Conservation (phyloP, 2,329 filamentous ascomycete species). For the Aspergillus tamarii region DNA sequence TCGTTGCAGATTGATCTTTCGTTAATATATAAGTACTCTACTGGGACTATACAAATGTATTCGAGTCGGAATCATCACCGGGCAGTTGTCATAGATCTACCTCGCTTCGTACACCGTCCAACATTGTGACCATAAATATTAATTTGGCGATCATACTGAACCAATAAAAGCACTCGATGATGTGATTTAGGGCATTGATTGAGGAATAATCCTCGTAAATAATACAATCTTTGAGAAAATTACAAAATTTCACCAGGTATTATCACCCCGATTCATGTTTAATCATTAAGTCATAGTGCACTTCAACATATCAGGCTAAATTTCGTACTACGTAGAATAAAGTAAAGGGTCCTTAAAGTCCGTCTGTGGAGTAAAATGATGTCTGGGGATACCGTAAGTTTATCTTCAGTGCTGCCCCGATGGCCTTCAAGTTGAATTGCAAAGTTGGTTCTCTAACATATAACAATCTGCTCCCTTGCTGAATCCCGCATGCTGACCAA, state of each 20-base stretch:
- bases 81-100: neutral
- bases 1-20: neutral
- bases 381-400: neutral
- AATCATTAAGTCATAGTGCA: neutral
- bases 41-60: neutral
- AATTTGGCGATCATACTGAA: neutral
- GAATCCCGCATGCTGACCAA: neutral
- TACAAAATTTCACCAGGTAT: neutral
- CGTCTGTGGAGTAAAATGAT: neutral
- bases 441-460: too few relatives aligned
- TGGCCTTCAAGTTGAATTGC: neutral
- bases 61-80: neutral
- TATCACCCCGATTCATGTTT: neutral
- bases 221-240: neutral
- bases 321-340: neutral
- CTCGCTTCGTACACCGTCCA: neutral
- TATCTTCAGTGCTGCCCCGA: neutral
- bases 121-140: neutral
- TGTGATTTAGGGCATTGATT: slow-evolving; percentile 12
- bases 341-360: neutral
- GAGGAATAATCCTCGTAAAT: neutral
- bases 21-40: neutral
- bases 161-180: slow-evolving; percentile 6
- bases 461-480: neutral
- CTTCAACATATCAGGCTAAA: neutral